Evolutionary conservation across 305 asterid genomes (phyloP).

Genomic region (Solanum aculeatissimum): DNA sequence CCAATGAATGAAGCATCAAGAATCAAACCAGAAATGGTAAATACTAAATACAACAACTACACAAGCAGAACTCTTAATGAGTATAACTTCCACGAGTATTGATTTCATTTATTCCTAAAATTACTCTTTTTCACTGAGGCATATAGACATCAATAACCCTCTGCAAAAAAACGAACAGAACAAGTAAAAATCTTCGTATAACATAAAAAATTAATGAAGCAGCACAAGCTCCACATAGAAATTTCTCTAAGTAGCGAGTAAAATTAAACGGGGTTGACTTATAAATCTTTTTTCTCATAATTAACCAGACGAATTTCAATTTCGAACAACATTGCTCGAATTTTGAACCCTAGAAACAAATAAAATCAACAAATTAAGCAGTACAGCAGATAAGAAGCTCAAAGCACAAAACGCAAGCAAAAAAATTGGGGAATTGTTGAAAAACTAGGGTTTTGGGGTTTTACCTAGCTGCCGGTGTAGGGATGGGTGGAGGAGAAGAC

Average conservation of each 20-base stretch:
- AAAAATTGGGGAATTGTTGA: not conserved
- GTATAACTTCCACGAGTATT: not conserved
- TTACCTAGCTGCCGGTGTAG: constrained; percentile 92
- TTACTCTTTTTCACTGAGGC: not conserved
- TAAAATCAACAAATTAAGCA: not conserved
- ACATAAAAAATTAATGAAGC: not conserved
- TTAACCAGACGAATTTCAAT: not conserved
- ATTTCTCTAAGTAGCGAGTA: not conserved
- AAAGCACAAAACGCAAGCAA: not conserved
- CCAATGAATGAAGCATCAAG: not conserved
- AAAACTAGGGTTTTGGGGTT: constrained; percentile 19
- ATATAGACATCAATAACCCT: not conserved
- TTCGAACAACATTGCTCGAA: not conserved
- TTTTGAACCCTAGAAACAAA: not conserved
- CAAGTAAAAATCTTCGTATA: not conserved
- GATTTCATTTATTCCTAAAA: not conserved
- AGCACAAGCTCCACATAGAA: not conserved
- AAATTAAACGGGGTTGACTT: not conserved
- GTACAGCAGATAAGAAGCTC: too few species aligned
- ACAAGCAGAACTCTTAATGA: not conserved
- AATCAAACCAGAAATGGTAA: not conserved
- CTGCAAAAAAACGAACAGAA: not conserved
- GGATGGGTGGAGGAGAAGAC: constrained; percentile 63
- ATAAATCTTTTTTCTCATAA: not conserved
- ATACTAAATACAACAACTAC: not conserved